These are phyloP conservation scores for Amylocystis lapponica DNA, from an alignment of 768 basidiomycete species.

Conservation along the genomic window DNA sequence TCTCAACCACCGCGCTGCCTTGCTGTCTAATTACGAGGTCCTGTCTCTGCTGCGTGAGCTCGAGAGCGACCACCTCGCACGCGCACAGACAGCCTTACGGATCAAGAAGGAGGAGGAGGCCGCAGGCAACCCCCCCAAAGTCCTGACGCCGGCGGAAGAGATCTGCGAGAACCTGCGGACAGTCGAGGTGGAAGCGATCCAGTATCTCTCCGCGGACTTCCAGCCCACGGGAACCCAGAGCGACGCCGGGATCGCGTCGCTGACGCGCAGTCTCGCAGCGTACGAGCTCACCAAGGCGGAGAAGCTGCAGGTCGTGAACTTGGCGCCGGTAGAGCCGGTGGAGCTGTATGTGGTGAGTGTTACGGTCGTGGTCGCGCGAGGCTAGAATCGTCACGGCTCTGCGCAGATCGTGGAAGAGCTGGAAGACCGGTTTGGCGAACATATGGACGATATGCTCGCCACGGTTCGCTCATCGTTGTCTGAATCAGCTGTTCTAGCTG, in stretches of 20 bases:
- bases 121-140: constrained; percentile 29
- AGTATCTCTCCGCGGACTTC: constrained; percentile 72
- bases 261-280: constrained; percentile 61
- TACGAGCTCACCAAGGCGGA: constrained; percentile 85
- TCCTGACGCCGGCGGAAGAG: constrained; percentile 37
- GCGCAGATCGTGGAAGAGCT: constrained; percentile 88
- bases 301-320: constrained; percentile 88
- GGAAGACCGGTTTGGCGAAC: constrained; percentile 71
- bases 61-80: constrained; percentile 65
- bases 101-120: constrained; percentile 75
- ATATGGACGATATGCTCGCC: constrained; percentile 60
- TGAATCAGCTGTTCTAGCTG: constrained; percentile 1
- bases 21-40: constrained; percentile 88
- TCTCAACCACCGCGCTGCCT: constrained; percentile 64
- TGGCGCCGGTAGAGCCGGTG: constrained; percentile 75
- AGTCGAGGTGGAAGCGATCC: constrained; percentile 83
- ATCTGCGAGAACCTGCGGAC: constrained; percentile 79
- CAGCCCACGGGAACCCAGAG: constrained; percentile 67
- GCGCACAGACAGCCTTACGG: constrained; percentile 62
- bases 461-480: constrained; percentile 44
- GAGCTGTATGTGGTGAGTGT: constrained; percentile 88
- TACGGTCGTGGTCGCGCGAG: not conserved
- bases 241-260: constrained; percentile 52
- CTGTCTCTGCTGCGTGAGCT: constrained; percentile 70
- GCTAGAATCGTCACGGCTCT: not conserved